Evolutionary conservation across 2,329 filamentous ascomycete species (phyloP).

Genomic region (Alternaria arborescens): DNA sequence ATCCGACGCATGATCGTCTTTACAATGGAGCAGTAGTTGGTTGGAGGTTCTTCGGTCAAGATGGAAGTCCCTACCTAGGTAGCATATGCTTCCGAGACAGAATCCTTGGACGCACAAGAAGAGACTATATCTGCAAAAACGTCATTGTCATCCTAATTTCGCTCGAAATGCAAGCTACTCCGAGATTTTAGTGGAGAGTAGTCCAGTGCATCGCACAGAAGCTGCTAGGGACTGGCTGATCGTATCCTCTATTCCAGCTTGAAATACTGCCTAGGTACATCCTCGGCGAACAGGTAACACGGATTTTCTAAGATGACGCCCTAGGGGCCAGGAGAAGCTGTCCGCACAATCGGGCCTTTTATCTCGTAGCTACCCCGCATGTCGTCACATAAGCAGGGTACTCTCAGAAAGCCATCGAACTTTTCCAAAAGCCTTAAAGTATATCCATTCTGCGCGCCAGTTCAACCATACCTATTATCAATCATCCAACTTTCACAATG

Average conservation of each 20-base stretch:
- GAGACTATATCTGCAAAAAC: background rate
- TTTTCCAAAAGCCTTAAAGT: background rate
- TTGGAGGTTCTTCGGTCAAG: background rate
- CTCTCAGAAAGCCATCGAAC: slow-evolving; percentile 4
- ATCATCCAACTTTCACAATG: slow-evolving; percentile 8
- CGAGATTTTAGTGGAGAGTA: background rate
- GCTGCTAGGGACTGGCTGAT: background rate
- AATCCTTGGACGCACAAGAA: background rate
- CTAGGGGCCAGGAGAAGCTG: background rate
- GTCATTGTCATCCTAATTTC: background rate
- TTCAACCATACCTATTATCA: background rate
- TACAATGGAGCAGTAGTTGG: background rate
- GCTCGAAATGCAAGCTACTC: background rate
- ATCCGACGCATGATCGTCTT: background rate
- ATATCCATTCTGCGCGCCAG: background rate
- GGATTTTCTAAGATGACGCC: background rate
- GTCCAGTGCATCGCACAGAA: background rate
- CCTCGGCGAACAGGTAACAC: background rate
- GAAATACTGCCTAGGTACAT: background rate
- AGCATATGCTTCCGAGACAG: background rate
- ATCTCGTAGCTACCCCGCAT: slow-evolving; percentile 10
- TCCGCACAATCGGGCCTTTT: slow-evolving; percentile 13
- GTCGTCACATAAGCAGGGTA: slow-evolving; percentile 7
- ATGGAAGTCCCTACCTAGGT: background rate
- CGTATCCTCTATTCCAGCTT: background rate